These are phyloP conservation scores for Pseudogymnoascus sp. DNA, from an alignment of 2,329 filamentous ascomycete genomes.

Conservation along the genomic window DNA sequence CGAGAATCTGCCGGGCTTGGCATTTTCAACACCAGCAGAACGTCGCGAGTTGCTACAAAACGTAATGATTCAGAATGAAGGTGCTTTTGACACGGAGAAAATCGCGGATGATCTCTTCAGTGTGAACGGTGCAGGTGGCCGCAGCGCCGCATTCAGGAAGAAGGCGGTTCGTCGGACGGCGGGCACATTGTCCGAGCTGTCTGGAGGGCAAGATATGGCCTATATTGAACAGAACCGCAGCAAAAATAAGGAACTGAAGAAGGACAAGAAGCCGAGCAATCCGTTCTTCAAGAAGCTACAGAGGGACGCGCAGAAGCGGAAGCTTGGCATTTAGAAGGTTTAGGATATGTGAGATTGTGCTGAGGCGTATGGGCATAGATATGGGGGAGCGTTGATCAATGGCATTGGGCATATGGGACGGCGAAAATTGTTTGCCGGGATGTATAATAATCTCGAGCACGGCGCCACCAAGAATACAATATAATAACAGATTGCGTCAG, in stretches of 20 bases:
- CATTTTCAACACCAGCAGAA: constrained; percentile 71
- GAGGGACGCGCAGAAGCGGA: constrained; percentile 52
- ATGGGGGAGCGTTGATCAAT: not conserved
- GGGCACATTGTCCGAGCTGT: constrained; percentile 76
- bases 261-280: constrained; percentile 49
- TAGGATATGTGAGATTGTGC: not conserved
- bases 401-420: not conserved
- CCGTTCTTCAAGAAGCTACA: constrained; percentile 61
- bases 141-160: constrained; percentile 40
- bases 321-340: constrained; percentile 32
- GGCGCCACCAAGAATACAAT: not conserved
- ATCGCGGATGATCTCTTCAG: constrained; percentile 62
- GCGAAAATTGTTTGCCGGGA: not conserved
- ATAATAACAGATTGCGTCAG: constrained; percentile 5
- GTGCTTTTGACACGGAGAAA: constrained; percentile 62
- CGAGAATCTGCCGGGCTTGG: constrained; percentile 71
- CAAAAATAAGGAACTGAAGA: constrained; percentile 60
- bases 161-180: constrained; percentile 67
- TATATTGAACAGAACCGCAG: constrained; percentile 79
- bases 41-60: constrained; percentile 81
- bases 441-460: not conserved
- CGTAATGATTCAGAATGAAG: constrained; percentile 81
- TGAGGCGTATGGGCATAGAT: not conserved
- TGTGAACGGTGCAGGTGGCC: constrained; percentile 28
- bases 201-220: constrained; percentile 95